Evolutionary conservation across 495 filamentous ascomycete species (phyloP), one percentile per base, ranked within the genome.

Genomic region (Margaritispora aquatica): DNA sequence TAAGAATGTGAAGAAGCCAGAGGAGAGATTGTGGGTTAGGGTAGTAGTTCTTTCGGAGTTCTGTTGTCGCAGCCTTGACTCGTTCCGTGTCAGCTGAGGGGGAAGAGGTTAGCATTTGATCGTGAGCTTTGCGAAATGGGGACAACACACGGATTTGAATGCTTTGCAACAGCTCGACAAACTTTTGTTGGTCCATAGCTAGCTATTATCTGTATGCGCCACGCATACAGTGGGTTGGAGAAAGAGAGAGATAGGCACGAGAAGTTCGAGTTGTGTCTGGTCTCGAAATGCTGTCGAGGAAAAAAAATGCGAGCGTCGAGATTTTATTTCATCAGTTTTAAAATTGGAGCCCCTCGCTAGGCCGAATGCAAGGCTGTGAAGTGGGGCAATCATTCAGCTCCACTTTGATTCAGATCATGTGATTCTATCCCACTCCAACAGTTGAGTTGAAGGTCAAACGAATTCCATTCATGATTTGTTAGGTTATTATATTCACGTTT

Each of bases 31-130:
- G 81, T 4, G 93, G 90, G 57, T 92, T 82, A 58, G 84, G 84
- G 74, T 94, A 97, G 79, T 88, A 97, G 66, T 89, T 88, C 68
- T 93, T 90, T 72, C 92, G 92, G 51, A 98, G 82, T 61, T 87
- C 82, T 11, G 85, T 82, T n/a, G 94, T 98, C 31, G 91, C 91
- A 54, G 87, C 82, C 79, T 96, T 96, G 68, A 98, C 85, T 62
- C 77, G 82, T 29, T 85, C 79, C 48, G 89, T 92, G 69, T 92
- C 84, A 63, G 89, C 88, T 91, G 62, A 15, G n/a, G n/a, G n/a
- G 22, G 29, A 26, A 41, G 60, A 34, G 41, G 34, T 51, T 57
- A 62, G 41, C 23, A 8, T 57, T 36, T 17, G 21, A 59, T 52
- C 1, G 21, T 49, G 26, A 69, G 31, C 11, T 38, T 23, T 9